These are phyloP conservation scores for Carnegiea gigantea DNA, from an alignment of 179 eudicot genomes.

Conservation along the genomic window DNA sequence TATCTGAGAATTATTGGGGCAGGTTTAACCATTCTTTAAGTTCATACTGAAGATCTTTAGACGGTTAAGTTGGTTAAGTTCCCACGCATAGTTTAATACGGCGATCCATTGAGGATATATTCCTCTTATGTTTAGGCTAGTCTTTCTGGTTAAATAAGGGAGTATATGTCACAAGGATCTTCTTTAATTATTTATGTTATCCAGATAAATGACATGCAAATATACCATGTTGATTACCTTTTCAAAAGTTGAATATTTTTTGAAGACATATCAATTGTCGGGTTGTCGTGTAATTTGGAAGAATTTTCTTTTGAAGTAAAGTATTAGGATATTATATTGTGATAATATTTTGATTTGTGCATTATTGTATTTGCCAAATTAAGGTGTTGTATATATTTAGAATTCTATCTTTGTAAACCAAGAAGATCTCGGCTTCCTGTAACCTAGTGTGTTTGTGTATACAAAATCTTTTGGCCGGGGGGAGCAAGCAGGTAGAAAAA, in stretches of 20 bases:
- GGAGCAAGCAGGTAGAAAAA: too few species aligned
- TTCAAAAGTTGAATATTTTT: neutral
- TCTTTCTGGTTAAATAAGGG: neutral
- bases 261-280: neutral
- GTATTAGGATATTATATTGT: too few species aligned
- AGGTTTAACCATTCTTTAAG: neutral
- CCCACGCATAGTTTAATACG: neutral
- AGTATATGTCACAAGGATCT: neutral
- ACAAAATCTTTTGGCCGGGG: too few species aligned
- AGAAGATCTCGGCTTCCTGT: too few species aligned
- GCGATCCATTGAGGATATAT: neutral
- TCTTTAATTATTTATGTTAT: neutral
- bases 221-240: neutral
- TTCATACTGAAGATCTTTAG: neutral
- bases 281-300: neutral
- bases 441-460: too few species aligned
- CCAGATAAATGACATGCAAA: neutral
- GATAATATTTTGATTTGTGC: too few species aligned
- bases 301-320: neutral
- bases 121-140: neutral
- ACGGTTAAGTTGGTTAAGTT: conserved; percentile 5
- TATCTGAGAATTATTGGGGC: neutral
- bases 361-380: too few species aligned
- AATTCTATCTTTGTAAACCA: too few species aligned
- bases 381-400: too few species aligned